Evolutionary conservation across 306 rosid species (phyloP), one percentile per base, ranked within the genome.

Genomic region (Trifolium subterraneum): DNA sequence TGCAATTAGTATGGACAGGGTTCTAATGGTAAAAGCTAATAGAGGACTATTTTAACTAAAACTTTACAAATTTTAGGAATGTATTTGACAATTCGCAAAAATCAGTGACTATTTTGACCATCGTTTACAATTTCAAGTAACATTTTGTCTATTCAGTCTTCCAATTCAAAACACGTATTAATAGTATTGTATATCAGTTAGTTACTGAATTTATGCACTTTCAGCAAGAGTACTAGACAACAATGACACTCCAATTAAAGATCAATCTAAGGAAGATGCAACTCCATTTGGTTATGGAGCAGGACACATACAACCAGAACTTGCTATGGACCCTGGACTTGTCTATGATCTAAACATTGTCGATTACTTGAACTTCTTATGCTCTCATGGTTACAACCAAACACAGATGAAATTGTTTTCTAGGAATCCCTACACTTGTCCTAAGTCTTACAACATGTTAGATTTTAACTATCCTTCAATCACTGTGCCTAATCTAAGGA

Each of bases 391-490:
- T 72, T 86, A 90, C 84, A 88, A 83, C 15, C 68, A 13, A 10
- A 51, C 75, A 7, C 2, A 35, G 2, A 60, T 90, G 42, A 23
- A 41, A 13, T 4, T 63, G 22, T 82, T 90, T 65, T 60, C 77
- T 0, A 22, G 27, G 1, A 69, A 41, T 4, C 58, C 61, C 3
- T 62, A 38, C 66, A 45, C 6, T 9, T 90, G 96, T 76, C 72
- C 82, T 16, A 54, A 41, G 35, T 80, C 81, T 7, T 73, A 35
- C 76, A 85, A 41, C 14, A 33, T 84, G 1, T 35, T 60, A 4
- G 82, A 88, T 63, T 75, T 88, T 27, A 90, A 90, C 80, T 85
- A 88, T 75, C 96, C 96, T 20, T 84, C 91, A 33, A 85, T 90
- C 82, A 51, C 77, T 9, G 83, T 88, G 27, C 83, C 87, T 3